Percentiles rank a stretch among this genome's conserved stretches.
These are phyloP conservation scores for Gastrodia elata DNA, from an alignment of 106 monocot genomes.

Conservation along the genomic window DNA sequence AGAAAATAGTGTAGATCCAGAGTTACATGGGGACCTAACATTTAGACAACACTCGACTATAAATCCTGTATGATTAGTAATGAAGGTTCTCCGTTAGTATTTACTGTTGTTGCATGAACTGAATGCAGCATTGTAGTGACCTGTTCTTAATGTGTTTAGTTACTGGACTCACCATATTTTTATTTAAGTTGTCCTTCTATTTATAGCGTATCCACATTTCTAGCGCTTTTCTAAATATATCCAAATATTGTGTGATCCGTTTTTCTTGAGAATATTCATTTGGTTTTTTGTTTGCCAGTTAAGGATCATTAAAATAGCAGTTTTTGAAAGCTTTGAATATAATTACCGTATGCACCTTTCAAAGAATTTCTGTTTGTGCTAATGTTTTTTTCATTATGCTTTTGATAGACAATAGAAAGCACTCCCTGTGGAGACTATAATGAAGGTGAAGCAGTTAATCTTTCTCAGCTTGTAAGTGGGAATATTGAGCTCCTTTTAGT, in stretches of 20 bases:
- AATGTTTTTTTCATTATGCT: slow-evolving; percentile 6
- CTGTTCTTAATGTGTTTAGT: not conserved
- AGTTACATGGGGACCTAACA: no score
- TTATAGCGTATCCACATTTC: not conserved
- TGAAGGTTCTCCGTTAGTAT: not conserved
- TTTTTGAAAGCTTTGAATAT: not conserved
- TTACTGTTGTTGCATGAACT: not conserved
- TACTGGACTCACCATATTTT: not conserved
- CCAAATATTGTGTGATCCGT: not conserved
- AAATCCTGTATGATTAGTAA: not conserved
- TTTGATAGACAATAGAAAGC: slow-evolving; percentile 81
- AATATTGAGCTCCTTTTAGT: slow-evolving; percentile 4
- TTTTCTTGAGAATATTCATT: not conserved
- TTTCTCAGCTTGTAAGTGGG: slow-evolving; percentile 81
- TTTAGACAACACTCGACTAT: not conserved
- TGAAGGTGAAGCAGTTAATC: slow-evolving; percentile 76
- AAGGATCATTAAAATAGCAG: not conserved
- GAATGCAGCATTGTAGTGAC: not conserved
- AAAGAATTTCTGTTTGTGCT: not conserved
- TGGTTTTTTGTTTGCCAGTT: not conserved
- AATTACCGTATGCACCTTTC: not conserved
- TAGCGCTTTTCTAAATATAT: not conserved
- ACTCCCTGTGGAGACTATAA: slow-evolving; percentile 67
- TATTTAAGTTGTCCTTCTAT: not conserved
- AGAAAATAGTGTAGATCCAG: no score